Evolutionary conservation across 2,329 filamentous ascomycete species (phyloP), one percentile per base, ranked within the genome.

Genomic region (Penicillium decumbens): DNA sequence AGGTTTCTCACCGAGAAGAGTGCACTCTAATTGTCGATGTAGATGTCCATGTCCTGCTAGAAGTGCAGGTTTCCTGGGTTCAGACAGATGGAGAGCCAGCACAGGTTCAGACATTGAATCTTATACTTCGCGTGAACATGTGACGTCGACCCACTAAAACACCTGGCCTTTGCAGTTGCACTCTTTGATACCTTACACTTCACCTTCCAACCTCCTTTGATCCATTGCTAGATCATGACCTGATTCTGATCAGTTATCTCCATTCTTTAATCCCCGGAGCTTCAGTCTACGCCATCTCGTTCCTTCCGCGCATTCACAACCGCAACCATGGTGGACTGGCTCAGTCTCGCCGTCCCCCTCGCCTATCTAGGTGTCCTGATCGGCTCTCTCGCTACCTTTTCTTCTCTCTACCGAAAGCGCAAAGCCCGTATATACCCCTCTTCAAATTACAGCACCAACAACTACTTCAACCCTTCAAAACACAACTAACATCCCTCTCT

Each of bases 371-470:
- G 83, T 60, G 88, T 97, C 51, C 84, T 98, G 47, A 80, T 88
- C 65, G 89, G 90, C 64, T 92, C 90, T 30, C 82, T 98, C 60
- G 85, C 87, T 68, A 93, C 89, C 57, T 98, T 98, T 75, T 95
- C 89, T 41, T 88, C 83, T 49, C 83, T 97, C 55, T 97, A 97
- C 74, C 85, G 92, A 64, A 92, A 93, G 75, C 84, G 93, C 71
- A 93, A 95, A 80, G 85, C 88, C 60, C 76, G 86, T 89, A 76
- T 55, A 82, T 79, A 18, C 30, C 27, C 20, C 27, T 18, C 13
- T 24, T 13, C 23, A 27, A 40, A 4, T 3, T 3, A 13, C 23
- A 25, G 29, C 33, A 29, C 13, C 41, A 15, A n/a, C 15, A 9
- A 2, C 9, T 33, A 12, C 23, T 28, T 23, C 30, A 30, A 30